A percentile compares a stretch with the other conserved stretches of the same genome.
phyloP scores from a whole-genome alignment of 2,329 filamentous ascomycete genomes.

The Colletotrichum brevisporum region DNA sequence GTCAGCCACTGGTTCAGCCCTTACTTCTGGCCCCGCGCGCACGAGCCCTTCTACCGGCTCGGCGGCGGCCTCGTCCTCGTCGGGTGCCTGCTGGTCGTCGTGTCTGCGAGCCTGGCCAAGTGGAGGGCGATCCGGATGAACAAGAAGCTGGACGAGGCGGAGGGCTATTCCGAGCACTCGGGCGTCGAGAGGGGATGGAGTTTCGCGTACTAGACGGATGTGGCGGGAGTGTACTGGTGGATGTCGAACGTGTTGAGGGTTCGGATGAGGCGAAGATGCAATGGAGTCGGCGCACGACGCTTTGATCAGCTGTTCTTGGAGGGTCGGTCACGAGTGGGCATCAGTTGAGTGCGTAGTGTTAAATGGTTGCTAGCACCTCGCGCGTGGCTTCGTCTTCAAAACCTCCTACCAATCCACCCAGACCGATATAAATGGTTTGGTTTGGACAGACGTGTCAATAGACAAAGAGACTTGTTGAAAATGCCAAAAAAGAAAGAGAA shows the following conservation, averaged over 20 bases:
- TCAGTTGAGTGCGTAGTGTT: too few relatives aligned
- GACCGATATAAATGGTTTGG: too few relatives aligned
- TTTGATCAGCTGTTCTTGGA: too few relatives aligned
- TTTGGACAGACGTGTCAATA: too few relatives aligned
- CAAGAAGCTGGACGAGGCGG: constrained; percentile 45
- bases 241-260: background rate
- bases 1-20: constrained; percentile 56
- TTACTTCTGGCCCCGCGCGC: constrained; percentile 50
- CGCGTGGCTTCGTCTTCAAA: too few relatives aligned
- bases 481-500: background rate
- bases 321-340: too few relatives aligned
- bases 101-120: constrained; percentile 41
- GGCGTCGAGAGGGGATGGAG: constrained; percentile 44
- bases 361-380: too few relatives aligned
- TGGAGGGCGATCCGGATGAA: constrained; percentile 44
- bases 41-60: constrained; percentile 47
- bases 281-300: too few relatives aligned
- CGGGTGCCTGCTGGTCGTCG: constrained; percentile 76
- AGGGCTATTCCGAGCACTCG: constrained; percentile 44
- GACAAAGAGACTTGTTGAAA: background rate
- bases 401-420: too few relatives aligned
- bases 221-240: too few relatives aligned
- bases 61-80: constrained; percentile 52
- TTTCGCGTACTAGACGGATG: constrained; percentile 26
- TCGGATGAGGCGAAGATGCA: too few relatives aligned